These are phyloP conservation scores for Salvia splendens DNA, from an alignment of 257 asterid species.

Conservation along the genomic window DNA sequence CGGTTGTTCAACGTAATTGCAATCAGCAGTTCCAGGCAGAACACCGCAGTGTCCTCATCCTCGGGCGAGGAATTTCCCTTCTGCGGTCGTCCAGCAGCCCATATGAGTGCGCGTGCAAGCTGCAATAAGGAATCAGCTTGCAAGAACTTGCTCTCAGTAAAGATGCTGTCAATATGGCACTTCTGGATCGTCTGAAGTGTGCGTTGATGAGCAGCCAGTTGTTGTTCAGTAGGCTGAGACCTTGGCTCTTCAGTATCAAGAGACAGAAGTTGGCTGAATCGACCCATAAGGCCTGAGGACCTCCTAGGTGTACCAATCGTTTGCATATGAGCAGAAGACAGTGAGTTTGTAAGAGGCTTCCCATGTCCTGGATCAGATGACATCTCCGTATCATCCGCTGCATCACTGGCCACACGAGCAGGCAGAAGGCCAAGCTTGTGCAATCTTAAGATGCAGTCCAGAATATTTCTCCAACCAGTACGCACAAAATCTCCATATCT, in stretches of 20 bases:
- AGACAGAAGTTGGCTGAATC: conserved; percentile 92
- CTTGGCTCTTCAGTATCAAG: conserved; percentile 94
- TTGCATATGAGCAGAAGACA: conserved; percentile 77
- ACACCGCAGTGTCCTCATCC: conserved; percentile 95
- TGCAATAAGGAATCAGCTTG: conserved; percentile 81
- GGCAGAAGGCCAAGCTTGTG: conserved; percentile 98
- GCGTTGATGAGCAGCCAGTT: conserved; percentile 96
- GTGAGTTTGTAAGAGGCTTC: conserved; percentile 71
- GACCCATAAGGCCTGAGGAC: conserved; percentile 94
- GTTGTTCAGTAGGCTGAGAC: conserved; percentile 93
- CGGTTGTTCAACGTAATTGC: conserved; percentile 88
- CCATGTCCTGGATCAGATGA: conserved; percentile 85
- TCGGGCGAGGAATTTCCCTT: conserved; percentile 84
- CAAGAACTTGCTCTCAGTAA: conserved; percentile 91
- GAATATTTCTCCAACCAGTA: conserved; percentile 92
- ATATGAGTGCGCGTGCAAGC: conserved; percentile 89
- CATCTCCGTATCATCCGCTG: conserved; percentile 83
- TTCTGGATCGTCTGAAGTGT: conserved; percentile 92
- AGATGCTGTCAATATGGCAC: conserved; percentile 90
- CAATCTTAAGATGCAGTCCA: conserved; percentile 85
- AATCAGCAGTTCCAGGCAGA: conserved; percentile 90
- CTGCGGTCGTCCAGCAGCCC: conserved; percentile 95
- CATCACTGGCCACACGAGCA: conserved; percentile 97
- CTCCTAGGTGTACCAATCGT: conserved; percentile 88
- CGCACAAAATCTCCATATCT: conserved; percentile 89